These are phyloP conservation scores for Sugiyamaella floridensis DNA, from an alignment of 805 yeast genomes.

Conservation along the genomic window DNA sequence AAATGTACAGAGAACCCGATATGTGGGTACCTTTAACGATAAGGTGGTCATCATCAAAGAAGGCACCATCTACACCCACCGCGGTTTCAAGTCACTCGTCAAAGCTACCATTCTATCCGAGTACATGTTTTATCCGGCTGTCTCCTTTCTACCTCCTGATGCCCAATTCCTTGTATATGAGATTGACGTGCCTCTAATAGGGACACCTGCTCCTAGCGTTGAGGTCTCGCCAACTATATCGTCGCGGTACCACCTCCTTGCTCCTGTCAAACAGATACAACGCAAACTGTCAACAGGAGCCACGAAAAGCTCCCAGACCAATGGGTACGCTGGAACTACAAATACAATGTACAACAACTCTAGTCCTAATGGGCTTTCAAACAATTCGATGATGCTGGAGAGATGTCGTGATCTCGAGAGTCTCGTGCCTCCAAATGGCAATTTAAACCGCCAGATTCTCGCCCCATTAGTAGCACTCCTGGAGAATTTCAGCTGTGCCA, in stretches of 20 bases:
- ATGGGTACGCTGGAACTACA: background rate
- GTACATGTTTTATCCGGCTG: constrained; percentile 47
- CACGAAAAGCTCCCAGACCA: constrained; percentile 9
- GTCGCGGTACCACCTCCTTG: constrained; percentile 4
- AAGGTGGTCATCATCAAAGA: constrained; percentile 51
- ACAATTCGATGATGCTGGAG: background rate
- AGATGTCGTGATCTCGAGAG: constrained; percentile 29
- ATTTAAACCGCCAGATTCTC: constrained; percentile 34
- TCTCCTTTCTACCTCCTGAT: constrained; percentile 54
- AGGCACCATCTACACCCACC: constrained; percentile 47
- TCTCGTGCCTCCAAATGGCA: constrained; percentile 36
- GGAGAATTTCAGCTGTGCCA: constrained; percentile 33
- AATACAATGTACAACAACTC: background rate
- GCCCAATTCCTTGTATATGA: constrained; percentile 49
- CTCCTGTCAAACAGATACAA: background rate
- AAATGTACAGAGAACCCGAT: constrained; percentile 22
- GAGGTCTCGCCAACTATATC: constrained; percentile 17
- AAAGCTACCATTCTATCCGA: constrained; percentile 40
- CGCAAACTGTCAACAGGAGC: background rate
- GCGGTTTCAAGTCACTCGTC: constrained; percentile 47
- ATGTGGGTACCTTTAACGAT: constrained; percentile 26
- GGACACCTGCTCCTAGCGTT: constrained; percentile 29
- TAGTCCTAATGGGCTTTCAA: background rate
- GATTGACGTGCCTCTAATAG: constrained; percentile 51
- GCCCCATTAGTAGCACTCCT: constrained; percentile 37